Conservation (phyloP, 202 grass and related monocot species). For the Dendrocalamus latiflorus region DNA sequence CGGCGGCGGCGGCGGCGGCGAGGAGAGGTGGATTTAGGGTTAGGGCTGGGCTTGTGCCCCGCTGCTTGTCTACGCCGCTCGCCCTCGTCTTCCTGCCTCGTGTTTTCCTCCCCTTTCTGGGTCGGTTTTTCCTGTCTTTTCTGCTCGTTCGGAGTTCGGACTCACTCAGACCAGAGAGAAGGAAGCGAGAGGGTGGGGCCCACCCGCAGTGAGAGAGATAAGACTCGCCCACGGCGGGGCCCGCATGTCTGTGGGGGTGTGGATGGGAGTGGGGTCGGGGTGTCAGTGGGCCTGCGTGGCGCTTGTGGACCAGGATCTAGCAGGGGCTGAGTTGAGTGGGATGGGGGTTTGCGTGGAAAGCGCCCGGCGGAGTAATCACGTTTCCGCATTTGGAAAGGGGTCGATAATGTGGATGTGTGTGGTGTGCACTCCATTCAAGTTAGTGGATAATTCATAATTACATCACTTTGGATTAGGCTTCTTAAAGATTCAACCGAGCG, state of each 20-base stretch:
- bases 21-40: too few species aligned
- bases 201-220: not conserved
- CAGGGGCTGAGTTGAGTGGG: not conserved
- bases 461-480: too few species aligned
- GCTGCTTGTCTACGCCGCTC: constrained; percentile 2
- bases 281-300: not conserved
- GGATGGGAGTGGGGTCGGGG: not conserved
- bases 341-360: not conserved
- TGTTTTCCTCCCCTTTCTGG: not conserved
- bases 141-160: not conserved
- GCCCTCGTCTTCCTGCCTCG: constrained; percentile 10
- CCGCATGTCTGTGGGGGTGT: not conserved
- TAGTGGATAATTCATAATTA: not conserved
- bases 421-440: not conserved
- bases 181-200: not conserved
- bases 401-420: too few species aligned
- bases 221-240: not conserved
- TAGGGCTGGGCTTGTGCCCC: not conserved
- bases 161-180: not conserved
- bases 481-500: too few species aligned
- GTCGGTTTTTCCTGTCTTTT: not conserved
- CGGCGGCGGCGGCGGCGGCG: too few species aligned
- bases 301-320: not conserved
- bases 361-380: not conserved
- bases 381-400: not conserved